These are phyloP conservation scores for Phytophthora pluvialis DNA, from an alignment of 352 stramenopile genomes.

Conservation along the genomic window DNA sequence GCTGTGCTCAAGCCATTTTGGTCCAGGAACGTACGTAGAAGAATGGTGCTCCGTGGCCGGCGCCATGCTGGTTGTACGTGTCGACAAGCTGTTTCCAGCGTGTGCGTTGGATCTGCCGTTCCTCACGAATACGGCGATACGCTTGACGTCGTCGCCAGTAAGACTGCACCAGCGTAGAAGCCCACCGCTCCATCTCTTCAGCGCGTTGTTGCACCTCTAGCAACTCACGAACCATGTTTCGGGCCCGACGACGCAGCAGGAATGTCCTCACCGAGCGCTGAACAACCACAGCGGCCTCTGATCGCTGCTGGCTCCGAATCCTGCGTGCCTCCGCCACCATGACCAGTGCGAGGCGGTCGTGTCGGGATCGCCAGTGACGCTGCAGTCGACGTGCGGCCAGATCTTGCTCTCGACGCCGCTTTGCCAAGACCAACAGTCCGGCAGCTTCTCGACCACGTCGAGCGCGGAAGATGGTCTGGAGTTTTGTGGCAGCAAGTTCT, in stretches of 20 bases:
- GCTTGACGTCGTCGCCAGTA: constrained; percentile 66
- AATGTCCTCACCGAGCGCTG: constrained; percentile 55
- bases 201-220: constrained; percentile 46
- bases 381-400: constrained; percentile 53
- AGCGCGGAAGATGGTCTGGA: constrained; percentile 68
- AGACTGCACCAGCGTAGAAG: constrained; percentile 69
- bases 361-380: constrained; percentile 54
- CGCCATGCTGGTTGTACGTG: constrained; percentile 74
- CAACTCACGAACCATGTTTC: constrained; percentile 54
- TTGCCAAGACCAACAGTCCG: constrained; percentile 49
- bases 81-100: constrained; percentile 94
- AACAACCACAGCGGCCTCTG: constrained; percentile 47
- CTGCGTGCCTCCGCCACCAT: constrained; percentile 49
- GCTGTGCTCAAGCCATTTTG: neutral
- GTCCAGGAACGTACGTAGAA: constrained; percentile 80
- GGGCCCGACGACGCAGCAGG: constrained; percentile 50
- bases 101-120: constrained; percentile 50
- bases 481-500: constrained; percentile 57
- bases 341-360: constrained; percentile 50
- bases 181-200: constrained; percentile 73
- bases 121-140: constrained; percentile 33
- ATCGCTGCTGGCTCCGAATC: constrained; percentile 33
- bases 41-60: constrained; percentile 83
- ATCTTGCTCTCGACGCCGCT: constrained; percentile 46
- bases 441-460: constrained; percentile 49